Evolutionary conservation across 2,329 filamentous ascomycete species (phyloP), one percentile per base, ranked within the genome.

Genomic region (Botrytis deweyae): DNA sequence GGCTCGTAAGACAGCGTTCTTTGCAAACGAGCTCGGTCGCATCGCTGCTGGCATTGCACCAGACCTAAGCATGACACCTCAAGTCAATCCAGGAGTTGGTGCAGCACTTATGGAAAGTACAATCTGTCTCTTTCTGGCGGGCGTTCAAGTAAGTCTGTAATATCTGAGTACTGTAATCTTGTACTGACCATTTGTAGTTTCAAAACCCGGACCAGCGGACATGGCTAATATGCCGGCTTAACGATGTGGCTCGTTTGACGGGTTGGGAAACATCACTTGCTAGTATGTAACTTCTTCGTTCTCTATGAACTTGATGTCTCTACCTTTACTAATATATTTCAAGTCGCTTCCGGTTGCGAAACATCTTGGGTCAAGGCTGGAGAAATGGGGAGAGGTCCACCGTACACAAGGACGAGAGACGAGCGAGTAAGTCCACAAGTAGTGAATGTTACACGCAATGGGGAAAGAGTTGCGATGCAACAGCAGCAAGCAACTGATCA

Each of bases 41-140:
- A 95, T 98, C 73, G 88, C 90, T 2, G 93, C 92, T 0, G 95
- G 95, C 0, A 82, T 93, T 63, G 86, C 87, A 20, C 85, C 86
- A 20, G 83, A 85, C 16, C 82, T 84, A 16, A 75, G 74, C 46
- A 76, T 65, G 55, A 83, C 87, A 38, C 81, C 84, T 2, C 88
- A 89, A 49, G 88, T 97, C 2, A 95, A 91, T 77, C 95, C 94
- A 0, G 87, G 91, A 44, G 87, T 97, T 40, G 94, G 92, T 9
- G 92, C 92, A 0, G 93, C 93, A 0, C 87, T 97, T 36, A 94
- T 94, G 74, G 95, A 98, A 82, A 89, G 90, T 78, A 90, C 90
- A 6, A 92, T 98, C 79, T 90, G 91, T 7, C 85, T 97, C 2
- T 98, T 98, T 83, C 94, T 98, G 75, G 92, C 94, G 1, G 95